Conservation (phyloP, 768 basidiomycete species). For the Rhodosporidiobolus sp. region DNA sequence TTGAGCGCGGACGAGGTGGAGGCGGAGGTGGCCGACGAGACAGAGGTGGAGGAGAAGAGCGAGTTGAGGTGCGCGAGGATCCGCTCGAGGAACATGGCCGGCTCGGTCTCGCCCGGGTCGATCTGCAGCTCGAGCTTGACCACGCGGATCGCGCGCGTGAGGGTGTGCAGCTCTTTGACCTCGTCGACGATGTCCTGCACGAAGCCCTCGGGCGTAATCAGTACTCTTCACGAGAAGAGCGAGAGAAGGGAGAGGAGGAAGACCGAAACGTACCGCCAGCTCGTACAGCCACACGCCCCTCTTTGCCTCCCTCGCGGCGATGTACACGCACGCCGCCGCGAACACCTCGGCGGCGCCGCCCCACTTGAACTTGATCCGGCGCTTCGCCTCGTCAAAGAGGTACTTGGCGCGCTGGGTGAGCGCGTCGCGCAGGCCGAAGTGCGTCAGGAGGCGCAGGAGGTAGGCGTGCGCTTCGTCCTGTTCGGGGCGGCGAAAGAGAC, state of each 20-base stretch:
- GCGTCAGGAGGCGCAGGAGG: slow-evolving; percentile 11
- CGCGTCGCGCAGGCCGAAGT: slow-evolving; percentile 4
- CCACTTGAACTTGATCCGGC: slow-evolving; percentile 26
- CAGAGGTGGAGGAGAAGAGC: slow-evolving; percentile 2
- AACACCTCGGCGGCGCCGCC: slow-evolving; percentile 14
- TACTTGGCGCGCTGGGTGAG: neutral
- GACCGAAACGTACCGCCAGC: slow-evolving; percentile 24
- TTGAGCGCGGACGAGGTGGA: neutral
- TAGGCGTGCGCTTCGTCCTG: slow-evolving; percentile 7
- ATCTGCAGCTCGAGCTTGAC: slow-evolving; percentile 15
- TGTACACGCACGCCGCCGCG: slow-evolving; percentile 30
- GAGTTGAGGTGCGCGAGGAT: slow-evolving; percentile 30
- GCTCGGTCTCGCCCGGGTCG: slow-evolving; percentile 16
- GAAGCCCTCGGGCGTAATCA: neutral
- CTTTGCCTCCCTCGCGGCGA: slow-evolving; percentile 9
- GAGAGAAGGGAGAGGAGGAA: neutral
- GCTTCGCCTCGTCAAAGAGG: slow-evolving; percentile 15
- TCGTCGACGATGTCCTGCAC: slow-evolving; percentile 17
- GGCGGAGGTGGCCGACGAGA: neutral
- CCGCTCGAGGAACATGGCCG: slow-evolving; percentile 30
- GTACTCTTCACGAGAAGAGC: neutral
- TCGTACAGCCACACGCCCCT: slow-evolving; percentile 18
- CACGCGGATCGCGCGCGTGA: slow-evolving; percentile 30
- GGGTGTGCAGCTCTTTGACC: slow-evolving; percentile 9
- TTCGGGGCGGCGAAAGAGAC: neutral